phyloP scores from a whole-genome alignment of 2,329 filamentous ascomycete species.

The Westerdykella sp. region DNA sequence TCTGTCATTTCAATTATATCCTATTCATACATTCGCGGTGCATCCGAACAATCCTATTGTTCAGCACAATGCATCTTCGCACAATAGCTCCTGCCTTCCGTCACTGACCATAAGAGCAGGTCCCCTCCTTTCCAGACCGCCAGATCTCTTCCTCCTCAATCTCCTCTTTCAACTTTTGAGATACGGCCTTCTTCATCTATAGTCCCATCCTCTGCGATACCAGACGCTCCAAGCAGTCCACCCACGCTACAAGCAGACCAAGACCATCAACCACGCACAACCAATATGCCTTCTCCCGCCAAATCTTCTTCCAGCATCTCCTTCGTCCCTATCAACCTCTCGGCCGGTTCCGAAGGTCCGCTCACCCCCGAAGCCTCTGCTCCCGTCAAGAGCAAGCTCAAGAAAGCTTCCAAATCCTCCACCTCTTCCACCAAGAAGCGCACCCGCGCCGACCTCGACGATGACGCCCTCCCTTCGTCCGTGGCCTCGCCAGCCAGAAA shows the following conservation, averaged over 20 bases:
- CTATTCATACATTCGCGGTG: not conserved
- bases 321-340: not conserved
- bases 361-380: not conserved
- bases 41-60: no score
- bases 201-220: no score
- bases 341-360: not conserved
- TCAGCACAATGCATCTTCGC: not conserved
- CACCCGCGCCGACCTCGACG: not conserved
- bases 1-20: not conserved
- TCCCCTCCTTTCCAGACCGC: not conserved
- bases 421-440: constrained; percentile 8
- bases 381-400: constrained; percentile 1
- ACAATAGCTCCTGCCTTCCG: not conserved
- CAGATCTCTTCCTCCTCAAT: not conserved
- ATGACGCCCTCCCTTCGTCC: not conserved
- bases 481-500: constrained; percentile 1
- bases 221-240: no score
- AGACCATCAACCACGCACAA: no score
- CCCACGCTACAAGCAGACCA: no score
- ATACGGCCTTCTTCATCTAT: no score
- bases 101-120: no score
- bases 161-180: not conserved
- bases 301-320: no score
- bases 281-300: no score
- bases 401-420: not conserved